phyloP scores from a whole-genome alignment of 176 grass and related monocot species.

The Elymus sibiricus region DNA sequence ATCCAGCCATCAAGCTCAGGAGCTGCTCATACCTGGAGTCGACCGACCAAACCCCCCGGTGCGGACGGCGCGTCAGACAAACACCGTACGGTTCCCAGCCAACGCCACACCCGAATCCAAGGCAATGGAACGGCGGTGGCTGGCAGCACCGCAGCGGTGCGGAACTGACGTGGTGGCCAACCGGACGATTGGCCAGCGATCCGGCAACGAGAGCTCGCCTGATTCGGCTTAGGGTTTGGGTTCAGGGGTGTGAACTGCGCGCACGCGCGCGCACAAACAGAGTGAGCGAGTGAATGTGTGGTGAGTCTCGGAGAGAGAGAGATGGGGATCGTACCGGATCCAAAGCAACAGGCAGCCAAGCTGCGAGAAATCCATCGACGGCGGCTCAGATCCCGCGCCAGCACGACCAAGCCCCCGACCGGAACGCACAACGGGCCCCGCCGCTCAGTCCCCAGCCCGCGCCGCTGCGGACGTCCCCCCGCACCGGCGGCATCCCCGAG shows the following conservation, averaged over 20 bases:
- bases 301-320: not conserved
- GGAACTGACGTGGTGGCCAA: not conserved
- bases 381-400: slow-evolving; percentile 28
- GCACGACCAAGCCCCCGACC: not conserved
- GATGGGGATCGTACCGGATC: not conserved
- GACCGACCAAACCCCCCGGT: not conserved
- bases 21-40: not conserved
- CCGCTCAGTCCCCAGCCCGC: slow-evolving; percentile 15
- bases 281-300: not conserved
- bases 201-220: not conserved
- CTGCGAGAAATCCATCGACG: not conserved
- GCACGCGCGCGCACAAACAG: not conserved
- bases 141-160: slow-evolving; percentile 16
- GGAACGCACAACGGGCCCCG: not conserved
- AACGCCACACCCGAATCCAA: not conserved
- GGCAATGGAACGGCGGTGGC: not conserved
- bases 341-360: not conserved
- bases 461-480: not conserved
- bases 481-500: not conserved
- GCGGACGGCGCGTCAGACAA: not conserved
- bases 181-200: not conserved
- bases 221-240: not conserved
- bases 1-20: not conserved
- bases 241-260: not conserved
- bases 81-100: slow-evolving; percentile 17